phyloP scores from a whole-genome alignment of 192 early-diverging fungal genomes.

The Ramicandelaber brevisporus region DNA sequence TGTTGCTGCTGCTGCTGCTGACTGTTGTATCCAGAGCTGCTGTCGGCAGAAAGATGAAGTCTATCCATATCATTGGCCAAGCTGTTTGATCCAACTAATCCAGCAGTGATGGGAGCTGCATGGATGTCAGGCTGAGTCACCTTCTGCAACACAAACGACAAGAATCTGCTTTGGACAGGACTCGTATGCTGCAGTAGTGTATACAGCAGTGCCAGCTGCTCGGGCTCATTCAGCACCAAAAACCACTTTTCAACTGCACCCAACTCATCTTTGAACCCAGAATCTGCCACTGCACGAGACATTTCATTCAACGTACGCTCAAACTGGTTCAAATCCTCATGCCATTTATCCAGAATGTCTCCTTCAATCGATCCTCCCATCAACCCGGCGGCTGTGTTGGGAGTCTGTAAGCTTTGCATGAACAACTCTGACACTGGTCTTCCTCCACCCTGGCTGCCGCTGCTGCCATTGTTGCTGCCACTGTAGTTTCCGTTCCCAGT shows the following conservation, averaged over 20 bases:
- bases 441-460: too few relatives aligned
- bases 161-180: conserved; percentile 80
- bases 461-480: too few relatives aligned
- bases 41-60: conserved; percentile 3
- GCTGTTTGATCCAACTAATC: too few relatives aligned
- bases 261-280: conserved; percentile 71
- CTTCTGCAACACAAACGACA: conserved; percentile 79
- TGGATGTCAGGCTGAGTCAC: conserved; percentile 77
- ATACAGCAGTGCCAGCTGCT: conserved; percentile 81
- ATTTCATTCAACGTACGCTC: conserved; percentile 81
- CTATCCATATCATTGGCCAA: too few relatives aligned
- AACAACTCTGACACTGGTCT: too few relatives aligned
- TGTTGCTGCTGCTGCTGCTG: conserved; percentile 9
- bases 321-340: conserved; percentile 74
- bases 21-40: conserved; percentile 5
- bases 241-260: conserved; percentile 91
- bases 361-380: too few relatives aligned
- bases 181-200: conserved; percentile 72
- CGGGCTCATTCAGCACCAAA: conserved; percentile 61
- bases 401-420: too few relatives aligned
- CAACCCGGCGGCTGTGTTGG: too few relatives aligned
- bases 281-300: conserved; percentile 52
- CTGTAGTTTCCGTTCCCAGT: too few relatives aligned
- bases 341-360: conserved; percentile 72
- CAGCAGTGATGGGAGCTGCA: too few relatives aligned